A percentile compares a stretch with the other conserved stretches of the same genome.
These are phyloP conservation scores for Geotrichum candidum DNA, from an alignment of 1,139 yeast genomes.

Conservation along the genomic window DNA sequence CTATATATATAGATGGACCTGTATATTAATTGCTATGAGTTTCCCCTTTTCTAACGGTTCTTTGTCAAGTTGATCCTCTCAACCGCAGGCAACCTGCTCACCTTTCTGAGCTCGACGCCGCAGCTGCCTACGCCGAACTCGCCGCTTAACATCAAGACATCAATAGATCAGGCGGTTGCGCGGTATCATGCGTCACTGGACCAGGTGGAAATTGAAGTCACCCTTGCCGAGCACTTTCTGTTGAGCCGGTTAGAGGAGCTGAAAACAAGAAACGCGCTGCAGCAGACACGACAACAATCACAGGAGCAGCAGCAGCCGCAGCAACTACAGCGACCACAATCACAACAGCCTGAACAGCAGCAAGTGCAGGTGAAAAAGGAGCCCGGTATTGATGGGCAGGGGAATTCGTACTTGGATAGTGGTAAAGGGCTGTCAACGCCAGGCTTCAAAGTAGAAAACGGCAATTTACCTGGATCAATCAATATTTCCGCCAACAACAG, in stretches of 20 bases:
- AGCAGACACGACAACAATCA: not conserved
- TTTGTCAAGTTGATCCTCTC: conserved; percentile 5
- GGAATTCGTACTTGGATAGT: not conserved
- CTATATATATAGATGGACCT: too few species aligned
- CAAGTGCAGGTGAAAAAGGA: not conserved
- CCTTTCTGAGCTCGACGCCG: conserved; percentile 11
- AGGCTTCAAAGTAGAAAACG: not conserved
- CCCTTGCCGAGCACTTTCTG: conserved; percentile 2
- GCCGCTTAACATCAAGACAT: conserved; percentile 11
- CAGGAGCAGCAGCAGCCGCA: not conserved
- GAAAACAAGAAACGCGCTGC: not conserved
- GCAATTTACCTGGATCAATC: not conserved
- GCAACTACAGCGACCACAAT: not conserved
- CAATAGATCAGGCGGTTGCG: conserved; percentile 11
- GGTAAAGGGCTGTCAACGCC: not conserved
- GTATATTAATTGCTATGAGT: too few species aligned
- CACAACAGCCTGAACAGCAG: not conserved
- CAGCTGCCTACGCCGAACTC: conserved; percentile 14
- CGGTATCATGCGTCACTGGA: conserved; percentile 12
- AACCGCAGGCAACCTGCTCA: conserved; percentile 13
- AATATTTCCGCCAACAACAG: not conserved
- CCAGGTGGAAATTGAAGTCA: conserved; percentile 12
- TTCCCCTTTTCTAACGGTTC: not conserved
- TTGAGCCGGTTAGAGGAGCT: not conserved
- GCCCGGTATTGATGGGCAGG: not conserved